phyloP scores from a whole-genome alignment of 2,329 filamentous ascomycete genomes.

The Aspergillus thermomutatus region DNA sequence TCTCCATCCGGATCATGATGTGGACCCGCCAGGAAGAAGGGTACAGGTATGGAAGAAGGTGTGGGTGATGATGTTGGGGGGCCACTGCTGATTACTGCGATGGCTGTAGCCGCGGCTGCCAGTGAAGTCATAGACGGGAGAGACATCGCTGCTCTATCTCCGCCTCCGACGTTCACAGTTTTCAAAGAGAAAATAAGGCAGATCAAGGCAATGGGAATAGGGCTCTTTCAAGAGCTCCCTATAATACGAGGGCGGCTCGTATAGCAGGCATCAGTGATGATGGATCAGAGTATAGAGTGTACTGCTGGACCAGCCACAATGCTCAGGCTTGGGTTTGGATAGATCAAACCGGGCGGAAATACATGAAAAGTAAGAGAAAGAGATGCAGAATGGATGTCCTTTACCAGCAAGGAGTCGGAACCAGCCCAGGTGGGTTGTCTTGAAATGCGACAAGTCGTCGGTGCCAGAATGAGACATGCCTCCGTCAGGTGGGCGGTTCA shows the following conservation, averaged over 20 bases:
- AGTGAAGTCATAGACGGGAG: neutral
- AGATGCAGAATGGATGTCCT: conserved; percentile 4
- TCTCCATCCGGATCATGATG: conserved; percentile 38
- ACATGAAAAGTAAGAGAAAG: neutral
- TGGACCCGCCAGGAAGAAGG: conserved; percentile 14
- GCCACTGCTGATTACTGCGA: conserved; percentile 12
- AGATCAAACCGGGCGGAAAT: neutral
- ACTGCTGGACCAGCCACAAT: neutral
- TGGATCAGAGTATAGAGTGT: neutral
- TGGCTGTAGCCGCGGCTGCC: conserved; percentile 10
- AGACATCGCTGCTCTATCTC: neutral
- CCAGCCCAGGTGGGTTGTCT: conserved; percentile 16
- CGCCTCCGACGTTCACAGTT: neutral
- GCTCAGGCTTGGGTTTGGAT: neutral
- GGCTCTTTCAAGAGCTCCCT: conserved; percentile 4
- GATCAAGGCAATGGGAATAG: neutral
- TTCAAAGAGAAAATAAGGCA: neutral
- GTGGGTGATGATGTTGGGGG: conserved; percentile 17
- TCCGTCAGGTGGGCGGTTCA: neutral
- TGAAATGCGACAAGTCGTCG: neutral
- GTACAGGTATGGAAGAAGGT: conserved; percentile 19
- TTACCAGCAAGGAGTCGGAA: conserved; percentile 22
- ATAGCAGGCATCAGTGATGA: conserved; percentile 3
- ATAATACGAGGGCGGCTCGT: conserved; percentile 5
- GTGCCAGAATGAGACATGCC: neutral